A percentile compares a stretch with the other conserved stretches of the same genome.
Conservation (phyloP, 306 rosid species). For the Cicer bijugum region DNA sequence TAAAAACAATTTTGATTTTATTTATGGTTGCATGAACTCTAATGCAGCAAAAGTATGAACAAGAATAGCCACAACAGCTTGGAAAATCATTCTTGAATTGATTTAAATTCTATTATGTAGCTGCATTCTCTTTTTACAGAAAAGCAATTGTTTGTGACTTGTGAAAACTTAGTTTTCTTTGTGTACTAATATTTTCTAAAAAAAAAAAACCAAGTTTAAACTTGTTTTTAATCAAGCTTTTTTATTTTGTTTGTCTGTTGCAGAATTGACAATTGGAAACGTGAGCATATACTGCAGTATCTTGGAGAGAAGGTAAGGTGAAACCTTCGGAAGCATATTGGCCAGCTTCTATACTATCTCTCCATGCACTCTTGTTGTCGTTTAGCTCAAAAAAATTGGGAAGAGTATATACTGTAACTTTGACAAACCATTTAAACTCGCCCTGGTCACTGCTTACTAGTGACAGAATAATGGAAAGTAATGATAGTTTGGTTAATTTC, state of each 20-base stretch:
- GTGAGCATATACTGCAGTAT: constrained; percentile 86
- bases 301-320: constrained; percentile 82
- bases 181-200: neutral
- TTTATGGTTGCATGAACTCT: neutral
- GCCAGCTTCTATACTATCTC: constrained; percentile 40
- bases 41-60: neutral
- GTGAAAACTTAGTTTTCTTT: neutral
- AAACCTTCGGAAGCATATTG: constrained; percentile 58
- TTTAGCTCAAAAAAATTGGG: constrained; percentile 9
- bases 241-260: constrained; percentile 4
- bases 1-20: neutral
- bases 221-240: neutral
- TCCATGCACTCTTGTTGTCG: constrained; percentile 14
- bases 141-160: constrained; percentile 2
- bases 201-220: neutral
- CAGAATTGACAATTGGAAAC: constrained; percentile 98
- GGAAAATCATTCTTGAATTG: constrained; percentile 14
- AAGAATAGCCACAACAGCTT: neutral
- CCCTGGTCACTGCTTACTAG: constrained; percentile 1
- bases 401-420: constrained; percentile 22
- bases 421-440: constrained; percentile 11
- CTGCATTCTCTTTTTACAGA: neutral
- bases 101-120: neutral
- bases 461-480: constrained; percentile 22
- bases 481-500: constrained; percentile 11